Percentiles rank a stretch among this genome's conserved stretches.
Evolutionary conservation across 768 basidiomycete genomes (phyloP).

Genomic region (Tricholoma terreum): DNA sequence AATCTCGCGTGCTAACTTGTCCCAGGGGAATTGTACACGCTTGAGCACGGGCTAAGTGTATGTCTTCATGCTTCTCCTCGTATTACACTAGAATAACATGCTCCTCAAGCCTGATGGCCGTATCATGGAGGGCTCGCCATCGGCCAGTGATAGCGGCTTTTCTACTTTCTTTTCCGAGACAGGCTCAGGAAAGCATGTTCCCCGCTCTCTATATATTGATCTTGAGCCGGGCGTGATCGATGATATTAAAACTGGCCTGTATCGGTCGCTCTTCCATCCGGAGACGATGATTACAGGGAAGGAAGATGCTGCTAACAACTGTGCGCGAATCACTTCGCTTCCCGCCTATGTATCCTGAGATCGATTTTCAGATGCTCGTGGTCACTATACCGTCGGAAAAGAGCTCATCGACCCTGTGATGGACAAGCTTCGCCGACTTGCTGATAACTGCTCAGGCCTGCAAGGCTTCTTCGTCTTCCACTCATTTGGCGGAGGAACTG

Average conservation of each 20-base stretch:
- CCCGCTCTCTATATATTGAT: constrained; percentile 95
- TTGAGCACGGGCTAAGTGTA: constrained; percentile 97
- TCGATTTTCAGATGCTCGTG: constrained; percentile 77
- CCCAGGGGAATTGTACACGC: constrained; percentile 96
- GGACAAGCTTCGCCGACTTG: constrained; percentile 95
- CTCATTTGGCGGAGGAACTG: constrained; percentile 99
- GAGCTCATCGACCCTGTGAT: constrained; percentile 96
- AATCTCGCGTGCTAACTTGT: constrained; percentile 36
- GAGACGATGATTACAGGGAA: constrained; percentile 98
- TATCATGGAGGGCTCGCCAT: constrained; percentile 72
- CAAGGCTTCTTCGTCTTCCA: constrained; percentile 99
- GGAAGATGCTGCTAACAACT: constrained; percentile 99
- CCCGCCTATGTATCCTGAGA: background rate
- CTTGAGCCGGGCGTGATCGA: constrained; percentile 98
- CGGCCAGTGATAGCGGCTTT: constrained; percentile 85
- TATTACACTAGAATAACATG: constrained; percentile 16
- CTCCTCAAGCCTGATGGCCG: constrained; percentile 85
- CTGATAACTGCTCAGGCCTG: constrained; percentile 96
- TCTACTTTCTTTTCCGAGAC: constrained; percentile 99
- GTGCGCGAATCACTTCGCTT: constrained; percentile 39
- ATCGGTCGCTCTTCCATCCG: constrained; percentile 97
- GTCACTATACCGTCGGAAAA: constrained; percentile 98
- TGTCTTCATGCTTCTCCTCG: constrained; percentile 30
- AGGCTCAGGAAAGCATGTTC: constrained; percentile 92
- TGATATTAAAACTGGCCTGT: constrained; percentile 92